Percentiles rank a stretch among this genome's conserved stretches.
phyloP scores from a whole-genome alignment of 305 asterid genomes.

The Lippia alba region DNA sequence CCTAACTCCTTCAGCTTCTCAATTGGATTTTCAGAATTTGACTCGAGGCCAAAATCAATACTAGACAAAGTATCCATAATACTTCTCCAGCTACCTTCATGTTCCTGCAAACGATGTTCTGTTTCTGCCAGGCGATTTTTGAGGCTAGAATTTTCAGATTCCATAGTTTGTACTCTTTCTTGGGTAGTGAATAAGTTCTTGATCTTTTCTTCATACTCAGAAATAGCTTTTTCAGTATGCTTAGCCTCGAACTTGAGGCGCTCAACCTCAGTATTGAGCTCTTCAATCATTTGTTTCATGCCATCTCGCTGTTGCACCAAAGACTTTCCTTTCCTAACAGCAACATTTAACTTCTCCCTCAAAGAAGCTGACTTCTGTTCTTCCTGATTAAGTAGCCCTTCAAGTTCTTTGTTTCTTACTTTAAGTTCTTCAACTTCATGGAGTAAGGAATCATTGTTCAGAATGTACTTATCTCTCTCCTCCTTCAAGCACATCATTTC shows the following conservation, averaged over 20 bases:
- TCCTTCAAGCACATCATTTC: constrained; percentile 69
- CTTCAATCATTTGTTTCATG: constrained; percentile 84
- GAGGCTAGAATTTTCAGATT: constrained; percentile 66
- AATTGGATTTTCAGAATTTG: constrained; percentile 51
- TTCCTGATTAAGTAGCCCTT: constrained; percentile 74
- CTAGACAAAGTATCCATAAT: constrained; percentile 56
- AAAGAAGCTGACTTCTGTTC: constrained; percentile 82
- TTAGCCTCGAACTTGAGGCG: constrained; percentile 62
- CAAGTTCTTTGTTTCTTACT: constrained; percentile 63
- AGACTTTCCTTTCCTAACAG: constrained; percentile 95
- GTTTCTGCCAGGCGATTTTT: constrained; percentile 66
- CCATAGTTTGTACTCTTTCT: constrained; percentile 63
- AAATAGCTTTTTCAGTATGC: constrained; percentile 52
- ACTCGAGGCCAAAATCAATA: constrained; percentile 49
- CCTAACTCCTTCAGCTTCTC: constrained; percentile 67
- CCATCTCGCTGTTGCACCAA: constrained; percentile 90
- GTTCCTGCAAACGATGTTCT: constrained; percentile 62
- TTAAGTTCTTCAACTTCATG: constrained; percentile 63
- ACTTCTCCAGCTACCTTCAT: constrained; percentile 58
- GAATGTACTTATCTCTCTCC: constrained; percentile 60
- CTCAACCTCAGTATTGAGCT: constrained; percentile 64
- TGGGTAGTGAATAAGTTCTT: constrained; percentile 57
- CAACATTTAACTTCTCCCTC: constrained; percentile 89
- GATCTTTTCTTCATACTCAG: constrained; percentile 60
- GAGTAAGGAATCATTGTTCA: constrained; percentile 61